These are phyloP conservation scores for Teunomyces panamensis DNA, from an alignment of 805 yeast species.

Conservation along the genomic window DNA sequence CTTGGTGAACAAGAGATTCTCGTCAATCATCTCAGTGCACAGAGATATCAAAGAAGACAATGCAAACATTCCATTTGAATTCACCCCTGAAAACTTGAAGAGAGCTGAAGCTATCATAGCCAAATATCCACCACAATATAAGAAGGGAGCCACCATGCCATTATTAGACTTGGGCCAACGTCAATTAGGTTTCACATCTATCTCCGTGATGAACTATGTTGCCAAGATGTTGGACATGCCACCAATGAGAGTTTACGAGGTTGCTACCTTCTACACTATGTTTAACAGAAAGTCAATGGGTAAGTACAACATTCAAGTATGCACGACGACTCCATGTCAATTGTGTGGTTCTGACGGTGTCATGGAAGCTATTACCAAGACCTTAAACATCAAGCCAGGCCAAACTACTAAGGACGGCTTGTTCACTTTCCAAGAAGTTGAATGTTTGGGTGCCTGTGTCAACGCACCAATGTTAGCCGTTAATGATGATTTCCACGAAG, in stretches of 20 bases:
- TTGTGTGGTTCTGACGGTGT: conserved; percentile 79
- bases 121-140: conserved; percentile 83
- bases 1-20: conserved; percentile 24
- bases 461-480: conserved; percentile 87
- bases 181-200: conserved; percentile 81
- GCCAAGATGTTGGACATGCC: conserved; percentile 84
- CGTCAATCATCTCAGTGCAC: conserved; percentile 58
- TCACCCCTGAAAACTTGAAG: conserved; percentile 57
- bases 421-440: conserved; percentile 84
- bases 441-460: conserved; percentile 89
- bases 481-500: conserved; percentile 82
- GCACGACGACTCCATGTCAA: conserved; percentile 90
- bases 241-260: conserved; percentile 92
- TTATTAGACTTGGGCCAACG: conserved; percentile 83
- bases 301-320: conserved; percentile 76
- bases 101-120: conserved; percentile 72
- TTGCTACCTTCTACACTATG: conserved; percentile 91
- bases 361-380: conserved; percentile 62
- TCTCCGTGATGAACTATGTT: conserved; percentile 85
- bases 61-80: conserved; percentile 67
- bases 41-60: conserved; percentile 70
- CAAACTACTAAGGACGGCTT: conserved; percentile 72
- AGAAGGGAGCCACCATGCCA: conserved; percentile 87
- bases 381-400: conserved; percentile 67
- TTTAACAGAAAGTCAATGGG: conserved; percentile 85